Percentiles rank a stretch among this genome's conserved stretches.
Conservation (phyloP, 140 eudicot species). For the Stevia rebaudiana region DNA sequence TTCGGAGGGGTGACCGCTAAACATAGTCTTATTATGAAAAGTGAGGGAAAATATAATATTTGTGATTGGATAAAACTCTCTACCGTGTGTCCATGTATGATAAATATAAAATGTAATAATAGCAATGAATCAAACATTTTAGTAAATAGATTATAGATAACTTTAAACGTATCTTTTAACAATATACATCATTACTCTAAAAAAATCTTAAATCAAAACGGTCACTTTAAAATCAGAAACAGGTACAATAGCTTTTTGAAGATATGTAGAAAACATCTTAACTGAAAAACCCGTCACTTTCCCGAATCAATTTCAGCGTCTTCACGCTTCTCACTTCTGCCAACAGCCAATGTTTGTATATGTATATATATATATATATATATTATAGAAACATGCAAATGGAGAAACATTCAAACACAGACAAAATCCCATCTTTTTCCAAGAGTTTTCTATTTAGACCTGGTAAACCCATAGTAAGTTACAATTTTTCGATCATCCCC, state of each 20-base stretch:
- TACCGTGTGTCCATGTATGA: too few species aligned
- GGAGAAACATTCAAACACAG: slow-evolving; percentile 29
- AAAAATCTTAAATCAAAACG: neutral
- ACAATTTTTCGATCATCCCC: slow-evolving; percentile 19
- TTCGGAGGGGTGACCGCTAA: too few species aligned
- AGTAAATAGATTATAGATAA: neutral
- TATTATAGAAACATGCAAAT: slow-evolving; percentile 1
- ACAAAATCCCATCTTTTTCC: slow-evolving; percentile 17
- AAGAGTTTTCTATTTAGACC: slow-evolving; percentile 11
- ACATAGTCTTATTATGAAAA: too few species aligned
- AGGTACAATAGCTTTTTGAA: neutral
- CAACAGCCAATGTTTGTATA: neutral
- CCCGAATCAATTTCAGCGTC: slow-evolving; percentile 31
- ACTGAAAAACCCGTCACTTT: slow-evolving; percentile 27
- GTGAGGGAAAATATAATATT: too few species aligned
- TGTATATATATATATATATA: too few species aligned
- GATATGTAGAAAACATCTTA: slow-evolving; percentile 4
- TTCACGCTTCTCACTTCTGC: slow-evolving; percentile 3
- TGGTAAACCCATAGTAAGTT: slow-evolving; percentile 18
- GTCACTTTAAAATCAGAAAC: neutral
- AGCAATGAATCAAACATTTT: too few species aligned
- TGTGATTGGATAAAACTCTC: too few species aligned
- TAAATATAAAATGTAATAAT: too few species aligned
- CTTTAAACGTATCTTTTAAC: neutral
- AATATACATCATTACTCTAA: neutral